These are phyloP conservation scores for Yarrowia sp. DNA, from an alignment of 805 yeast species.

Conservation along the genomic window DNA sequence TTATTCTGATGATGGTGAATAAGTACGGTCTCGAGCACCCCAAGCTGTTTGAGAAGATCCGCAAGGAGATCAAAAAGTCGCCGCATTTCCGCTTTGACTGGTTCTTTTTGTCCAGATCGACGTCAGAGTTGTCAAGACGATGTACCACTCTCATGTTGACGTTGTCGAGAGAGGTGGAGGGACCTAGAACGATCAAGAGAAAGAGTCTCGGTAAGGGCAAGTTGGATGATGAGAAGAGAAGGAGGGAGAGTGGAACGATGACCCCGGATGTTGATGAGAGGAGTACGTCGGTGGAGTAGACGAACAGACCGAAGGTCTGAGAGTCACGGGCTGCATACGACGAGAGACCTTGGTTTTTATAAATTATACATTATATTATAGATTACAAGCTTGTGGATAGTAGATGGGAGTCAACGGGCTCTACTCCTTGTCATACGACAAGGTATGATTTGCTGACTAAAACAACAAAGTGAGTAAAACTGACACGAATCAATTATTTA, in stretches of 20 bases:
- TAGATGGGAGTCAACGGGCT: too few species aligned
- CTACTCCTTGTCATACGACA: too few species aligned
- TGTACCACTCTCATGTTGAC: constrained; percentile 74
- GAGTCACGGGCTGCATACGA: too few species aligned
- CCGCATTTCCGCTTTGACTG: constrained; percentile 85
- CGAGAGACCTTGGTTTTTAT: neutral
- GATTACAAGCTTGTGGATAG: too few species aligned
- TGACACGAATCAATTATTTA: too few species aligned
- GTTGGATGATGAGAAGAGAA: constrained; percentile 8
- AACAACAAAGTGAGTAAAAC: too few species aligned
- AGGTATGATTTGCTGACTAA: too few species aligned
- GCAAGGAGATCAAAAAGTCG: constrained; percentile 68
- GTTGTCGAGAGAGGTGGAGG: constrained; percentile 65
- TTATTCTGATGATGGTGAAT: constrained; percentile 73
- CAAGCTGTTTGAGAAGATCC: constrained; percentile 73
- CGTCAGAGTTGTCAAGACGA: constrained; percentile 76
- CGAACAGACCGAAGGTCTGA: too few species aligned
- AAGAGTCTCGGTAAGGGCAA: constrained; percentile 30
- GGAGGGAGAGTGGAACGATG: constrained; percentile 3
- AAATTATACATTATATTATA: too few species aligned
- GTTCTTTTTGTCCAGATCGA: constrained; percentile 76
- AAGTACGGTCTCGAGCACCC: constrained; percentile 76
- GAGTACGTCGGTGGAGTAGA: neutral
- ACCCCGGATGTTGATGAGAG: neutral
- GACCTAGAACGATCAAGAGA: constrained; percentile 37